These are phyloP conservation scores for Diphasiastrum complanatum DNA, from an alignment of 83 land plant species.

Conservation along the genomic window DNA sequence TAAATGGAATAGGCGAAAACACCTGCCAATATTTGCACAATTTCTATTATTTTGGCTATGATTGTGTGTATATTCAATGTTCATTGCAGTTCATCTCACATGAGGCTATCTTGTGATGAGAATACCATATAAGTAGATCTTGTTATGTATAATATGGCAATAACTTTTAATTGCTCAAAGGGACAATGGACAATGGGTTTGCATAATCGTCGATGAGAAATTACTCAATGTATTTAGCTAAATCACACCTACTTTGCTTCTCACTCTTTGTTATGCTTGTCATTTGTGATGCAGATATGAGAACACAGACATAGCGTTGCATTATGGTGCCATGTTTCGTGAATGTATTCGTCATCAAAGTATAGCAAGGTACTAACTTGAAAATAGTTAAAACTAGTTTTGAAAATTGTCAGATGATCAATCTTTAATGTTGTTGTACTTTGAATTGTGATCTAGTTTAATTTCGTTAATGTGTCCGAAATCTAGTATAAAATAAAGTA, in stretches of 20 bases:
- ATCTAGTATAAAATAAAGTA: too few species aligned
- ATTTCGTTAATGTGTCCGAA: neutral
- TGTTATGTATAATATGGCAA: too few species aligned
- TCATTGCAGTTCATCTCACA: too few species aligned
- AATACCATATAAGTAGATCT: too few species aligned
- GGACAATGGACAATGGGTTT: too few species aligned
- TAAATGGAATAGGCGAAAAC: too few species aligned
- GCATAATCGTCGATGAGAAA: too few species aligned
- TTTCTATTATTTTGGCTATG: too few species aligned
- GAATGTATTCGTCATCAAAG: slow-evolving; percentile 97
- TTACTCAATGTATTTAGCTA: neutral
- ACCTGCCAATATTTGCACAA: too few species aligned
- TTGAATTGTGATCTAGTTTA: neutral
- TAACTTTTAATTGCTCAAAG: too few species aligned
- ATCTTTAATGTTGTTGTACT: slow-evolving; percentile 1
- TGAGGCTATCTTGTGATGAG: too few species aligned
- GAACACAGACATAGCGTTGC: slow-evolving; percentile 73
- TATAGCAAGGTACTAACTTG: slow-evolving; percentile 53
- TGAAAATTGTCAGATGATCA: neutral
- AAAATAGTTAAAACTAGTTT: slow-evolving; percentile 1
- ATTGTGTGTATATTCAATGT: too few species aligned
- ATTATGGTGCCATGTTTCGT: slow-evolving; percentile 89
- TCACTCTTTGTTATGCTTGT: neutral
- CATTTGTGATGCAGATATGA: slow-evolving; percentile 48
- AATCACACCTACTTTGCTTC: neutral